Conservation (phyloP, 345 rosid species). For the Sonneratia caseolaris region DNA sequence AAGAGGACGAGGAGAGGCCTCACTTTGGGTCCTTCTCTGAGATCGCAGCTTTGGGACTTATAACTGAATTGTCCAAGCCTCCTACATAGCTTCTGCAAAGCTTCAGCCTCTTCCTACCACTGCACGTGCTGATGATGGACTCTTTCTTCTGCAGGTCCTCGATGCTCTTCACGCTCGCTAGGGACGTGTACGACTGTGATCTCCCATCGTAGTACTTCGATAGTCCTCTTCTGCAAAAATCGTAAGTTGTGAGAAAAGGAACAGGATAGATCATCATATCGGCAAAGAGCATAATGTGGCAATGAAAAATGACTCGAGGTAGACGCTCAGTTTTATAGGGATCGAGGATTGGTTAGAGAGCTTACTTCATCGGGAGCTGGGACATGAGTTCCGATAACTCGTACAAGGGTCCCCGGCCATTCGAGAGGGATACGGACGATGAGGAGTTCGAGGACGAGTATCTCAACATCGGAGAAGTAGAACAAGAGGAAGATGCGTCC, state of each 20-base stretch:
- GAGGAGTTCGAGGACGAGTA: constrained; percentile 14
- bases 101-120: constrained; percentile 26
- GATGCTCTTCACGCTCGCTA: constrained; percentile 32
- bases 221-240: constrained; percentile 42
- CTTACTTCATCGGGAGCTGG: constrained; percentile 61
- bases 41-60: constrained; percentile 31
- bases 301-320: too few species aligned
- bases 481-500: constrained; percentile 31
- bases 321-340: background rate
- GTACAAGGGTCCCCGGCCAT: constrained; percentile 34
- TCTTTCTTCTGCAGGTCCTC: constrained; percentile 45
- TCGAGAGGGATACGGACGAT: constrained; percentile 7
- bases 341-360: background rate
- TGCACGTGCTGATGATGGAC: background rate
- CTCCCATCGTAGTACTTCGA: constrained; percentile 45
- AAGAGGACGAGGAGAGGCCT: constrained; percentile 3
- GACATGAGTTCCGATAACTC: constrained; percentile 52
- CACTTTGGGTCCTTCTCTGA: constrained; percentile 30
- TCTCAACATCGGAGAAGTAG: constrained; percentile 16
- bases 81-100: constrained; percentile 35
- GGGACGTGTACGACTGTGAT: constrained; percentile 42
- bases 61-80: constrained; percentile 20
- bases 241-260: background rate
- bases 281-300: too few species aligned
- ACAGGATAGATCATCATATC: too few species aligned